A percentile compares a stretch with the other conserved stretches of the same genome.
Conservation (phyloP, 1,139 yeast species). For the Scheffersomyces stambukii region DNA sequence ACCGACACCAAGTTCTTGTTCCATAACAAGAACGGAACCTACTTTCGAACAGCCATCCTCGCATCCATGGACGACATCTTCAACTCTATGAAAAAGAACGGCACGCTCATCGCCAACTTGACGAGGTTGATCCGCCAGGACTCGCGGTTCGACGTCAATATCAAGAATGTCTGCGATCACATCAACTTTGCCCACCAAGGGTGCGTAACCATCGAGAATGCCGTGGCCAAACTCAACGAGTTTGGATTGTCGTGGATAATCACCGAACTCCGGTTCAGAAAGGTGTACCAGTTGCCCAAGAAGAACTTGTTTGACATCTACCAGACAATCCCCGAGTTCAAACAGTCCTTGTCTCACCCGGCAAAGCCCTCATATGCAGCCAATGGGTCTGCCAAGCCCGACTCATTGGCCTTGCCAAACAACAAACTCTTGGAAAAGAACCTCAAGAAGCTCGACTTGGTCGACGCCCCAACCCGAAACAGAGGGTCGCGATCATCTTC, state of each 20-base stretch:
- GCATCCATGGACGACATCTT: conserved; percentile 40
- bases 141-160: conserved; percentile 30
- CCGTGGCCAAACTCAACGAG: conserved; percentile 25
- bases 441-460: conserved; percentile 15
- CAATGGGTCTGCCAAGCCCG: no score
- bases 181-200: conserved; percentile 34
- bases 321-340: conserved; percentile 13
- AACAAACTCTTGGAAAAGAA: conserved; percentile 11
- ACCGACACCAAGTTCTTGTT: conserved; percentile 34
- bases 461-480: conserved; percentile 12
- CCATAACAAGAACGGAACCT: conserved; percentile 22
- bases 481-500: conserved; percentile 27
- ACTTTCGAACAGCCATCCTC: conserved; percentile 26
- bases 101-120: conserved; percentile 47
- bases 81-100: conserved; percentile 47
- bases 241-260: conserved; percentile 34
- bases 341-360: no score
- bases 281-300: conserved; percentile 27
- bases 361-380: no score
- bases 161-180: conserved; percentile 38
- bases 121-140: conserved; percentile 48
- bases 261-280: conserved; percentile 36
- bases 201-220: conserved; percentile 19
- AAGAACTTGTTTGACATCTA: conserved; percentile 17
- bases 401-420: no score